phyloP scores from a whole-genome alignment of 2,329 filamentous ascomycete genomes.

The Epichloe gansuensis region DNA sequence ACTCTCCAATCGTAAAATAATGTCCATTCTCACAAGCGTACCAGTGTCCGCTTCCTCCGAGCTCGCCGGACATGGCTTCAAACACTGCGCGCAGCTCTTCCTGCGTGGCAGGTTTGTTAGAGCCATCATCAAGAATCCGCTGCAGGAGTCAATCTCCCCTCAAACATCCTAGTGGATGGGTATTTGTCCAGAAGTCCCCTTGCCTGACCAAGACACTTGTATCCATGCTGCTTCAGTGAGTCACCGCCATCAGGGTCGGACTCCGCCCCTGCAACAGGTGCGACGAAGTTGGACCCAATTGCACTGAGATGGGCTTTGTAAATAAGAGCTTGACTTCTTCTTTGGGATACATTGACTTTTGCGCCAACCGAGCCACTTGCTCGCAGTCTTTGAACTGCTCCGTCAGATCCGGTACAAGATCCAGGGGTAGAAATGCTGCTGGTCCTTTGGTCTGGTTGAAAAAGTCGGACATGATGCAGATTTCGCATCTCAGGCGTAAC shows the following conservation, averaged over 20 bases:
- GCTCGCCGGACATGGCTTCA: constrained; percentile 37
- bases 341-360: constrained; percentile 20
- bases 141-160: background rate
- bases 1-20: constrained; percentile 53
- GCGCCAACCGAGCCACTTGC: constrained; percentile 27
- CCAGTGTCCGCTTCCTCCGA: constrained; percentile 47
- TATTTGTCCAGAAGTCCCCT: background rate
- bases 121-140: constrained; percentile 19
- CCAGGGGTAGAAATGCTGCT: background rate
- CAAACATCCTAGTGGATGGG: background rate
- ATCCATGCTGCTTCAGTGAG: background rate
- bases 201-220: background rate
- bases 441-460: constrained; percentile 12
- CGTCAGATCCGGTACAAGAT: constrained; percentile 16
- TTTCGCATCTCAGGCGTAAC: constrained; percentile 36
- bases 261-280: background rate
- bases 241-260: background rate
- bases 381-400: constrained; percentile 26
- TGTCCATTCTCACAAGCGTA: constrained; percentile 46
- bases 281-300: constrained; percentile 25
- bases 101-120: constrained; percentile 35
- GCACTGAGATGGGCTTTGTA: constrained; percentile 28
- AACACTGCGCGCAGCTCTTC: constrained; percentile 40
- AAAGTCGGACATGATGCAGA: constrained; percentile 31
- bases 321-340: constrained; percentile 37